A percentile compares a stretch with the other conserved stretches of the same genome.
These are phyloP conservation scores for Schizophyllum amplum DNA, from an alignment of 1,284 basidiomycete species.

Conservation along the genomic window DNA sequence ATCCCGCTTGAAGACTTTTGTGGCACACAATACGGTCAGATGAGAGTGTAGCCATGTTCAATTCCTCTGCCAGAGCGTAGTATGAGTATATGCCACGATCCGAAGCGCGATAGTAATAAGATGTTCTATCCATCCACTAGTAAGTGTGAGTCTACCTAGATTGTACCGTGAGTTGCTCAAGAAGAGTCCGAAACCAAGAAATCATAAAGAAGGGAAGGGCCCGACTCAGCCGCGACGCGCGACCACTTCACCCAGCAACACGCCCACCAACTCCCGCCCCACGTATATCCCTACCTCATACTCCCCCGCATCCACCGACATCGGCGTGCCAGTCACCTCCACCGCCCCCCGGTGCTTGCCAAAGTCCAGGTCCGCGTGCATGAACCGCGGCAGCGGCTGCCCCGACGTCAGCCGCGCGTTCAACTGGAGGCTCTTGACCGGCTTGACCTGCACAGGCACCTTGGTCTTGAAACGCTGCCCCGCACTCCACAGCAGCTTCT, in stretches of 20 bases:
- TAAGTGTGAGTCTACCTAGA: slow-evolving; percentile 1
- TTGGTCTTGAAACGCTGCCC: slow-evolving; percentile 58
- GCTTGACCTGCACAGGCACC: slow-evolving; percentile 30
- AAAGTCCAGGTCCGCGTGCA: slow-evolving; percentile 43
- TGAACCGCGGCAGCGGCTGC: slow-evolving; percentile 45
- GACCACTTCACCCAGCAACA: not conserved
- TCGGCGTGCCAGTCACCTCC: slow-evolving; percentile 51
- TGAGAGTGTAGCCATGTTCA: no score
- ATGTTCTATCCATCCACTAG: not conserved
- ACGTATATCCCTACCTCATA: slow-evolving; percentile 50
- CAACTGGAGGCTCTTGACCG: slow-evolving; percentile 24
- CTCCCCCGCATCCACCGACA: slow-evolving; percentile 44
- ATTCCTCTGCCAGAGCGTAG: no score
- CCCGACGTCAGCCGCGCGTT: slow-evolving; percentile 46
- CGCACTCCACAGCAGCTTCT: slow-evolving; percentile 38
- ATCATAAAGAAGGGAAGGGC: not conserved
- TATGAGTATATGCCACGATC: no score
- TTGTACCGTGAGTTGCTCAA: not conserved
- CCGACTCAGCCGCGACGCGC: not conserved
- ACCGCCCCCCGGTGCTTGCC: slow-evolving; percentile 36
- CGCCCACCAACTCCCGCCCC: slow-evolving; percentile 8
- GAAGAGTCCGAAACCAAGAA: not conserved
- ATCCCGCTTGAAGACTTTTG: no score
- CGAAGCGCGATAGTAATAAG: slow-evolving; percentile 1
- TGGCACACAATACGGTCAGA: no score